Evolutionary conservation across 345 rosid genomes (phyloP).

Genomic region (Eucalyptus pauciflora): DNA sequence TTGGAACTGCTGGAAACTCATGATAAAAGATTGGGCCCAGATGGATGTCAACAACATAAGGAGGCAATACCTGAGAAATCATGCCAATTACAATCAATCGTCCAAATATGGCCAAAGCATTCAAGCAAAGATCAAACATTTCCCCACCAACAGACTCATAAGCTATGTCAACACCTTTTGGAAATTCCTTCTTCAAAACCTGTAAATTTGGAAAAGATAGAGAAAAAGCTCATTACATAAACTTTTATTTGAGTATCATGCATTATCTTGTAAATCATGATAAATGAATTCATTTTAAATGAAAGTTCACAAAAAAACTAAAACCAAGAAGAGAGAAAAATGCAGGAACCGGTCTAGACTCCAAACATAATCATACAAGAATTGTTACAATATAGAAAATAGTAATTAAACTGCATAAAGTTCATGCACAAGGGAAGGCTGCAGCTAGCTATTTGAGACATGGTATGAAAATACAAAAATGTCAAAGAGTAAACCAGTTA

Average conservation of each 20-base stretch:
- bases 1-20: not conserved
- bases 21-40: not conserved
- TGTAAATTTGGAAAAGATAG: conserved; percentile 4
- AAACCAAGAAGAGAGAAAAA: not conserved
- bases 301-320: not conserved
- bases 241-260: not conserved
- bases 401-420: not conserved
- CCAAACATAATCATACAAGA: not conserved
- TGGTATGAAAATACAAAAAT: not conserved
- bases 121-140: conserved; percentile 81
- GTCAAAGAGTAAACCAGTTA: not conserved
- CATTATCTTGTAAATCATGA: not conserved
- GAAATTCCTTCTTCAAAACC: conserved; percentile 78
- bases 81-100: conserved; percentile 86
- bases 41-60: not conserved
- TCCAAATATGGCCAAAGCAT: conserved; percentile 76
- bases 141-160: conserved; percentile 97
- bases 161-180: conserved; percentile 73
- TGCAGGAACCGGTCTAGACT: not conserved
- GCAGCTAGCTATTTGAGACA: not conserved
- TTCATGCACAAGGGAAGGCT: not conserved
- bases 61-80: conserved; percentile 78
- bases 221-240: not conserved
- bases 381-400: not conserved
- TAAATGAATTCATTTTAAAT: not conserved